These are phyloP conservation scores for Tilletia horrida DNA, from an alignment of 1,284 basidiomycete genomes.

Conservation along the genomic window DNA sequence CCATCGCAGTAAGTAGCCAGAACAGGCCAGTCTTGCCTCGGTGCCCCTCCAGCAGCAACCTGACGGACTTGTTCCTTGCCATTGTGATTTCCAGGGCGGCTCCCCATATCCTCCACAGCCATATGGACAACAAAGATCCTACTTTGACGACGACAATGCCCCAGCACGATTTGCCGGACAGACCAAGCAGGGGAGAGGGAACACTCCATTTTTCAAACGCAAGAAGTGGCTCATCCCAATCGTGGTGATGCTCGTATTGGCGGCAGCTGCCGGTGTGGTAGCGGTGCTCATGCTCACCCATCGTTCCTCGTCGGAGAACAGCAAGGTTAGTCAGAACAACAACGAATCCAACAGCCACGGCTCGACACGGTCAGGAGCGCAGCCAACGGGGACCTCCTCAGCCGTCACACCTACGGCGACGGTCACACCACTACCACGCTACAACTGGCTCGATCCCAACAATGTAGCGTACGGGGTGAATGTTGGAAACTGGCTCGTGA, in stretches of 20 bases:
- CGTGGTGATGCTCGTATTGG: neutral
- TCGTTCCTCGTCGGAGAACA: neutral
- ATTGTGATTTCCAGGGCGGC: too few relatives aligned
- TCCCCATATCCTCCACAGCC: too few relatives aligned
- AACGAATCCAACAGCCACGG: too few relatives aligned
- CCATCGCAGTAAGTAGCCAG: neutral
- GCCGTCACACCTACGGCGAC: constrained; percentile 19
- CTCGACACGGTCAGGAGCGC: too few relatives aligned
- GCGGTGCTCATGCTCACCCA: too few relatives aligned
- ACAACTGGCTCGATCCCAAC: constrained; percentile 48
- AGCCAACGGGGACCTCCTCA: neutral
- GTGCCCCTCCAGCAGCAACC: too few relatives aligned
- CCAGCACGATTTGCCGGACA: neutral
- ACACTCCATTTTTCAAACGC: neutral
- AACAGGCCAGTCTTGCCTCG: neutral
- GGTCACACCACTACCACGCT: constrained; percentile 41
- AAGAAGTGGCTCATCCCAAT: neutral
- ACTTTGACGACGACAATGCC: constrained; percentile 1
- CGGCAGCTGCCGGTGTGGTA: neutral
- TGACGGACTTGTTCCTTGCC: too few relatives aligned
- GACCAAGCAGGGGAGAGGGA: too few relatives aligned
- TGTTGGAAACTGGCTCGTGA: constrained; percentile 51
- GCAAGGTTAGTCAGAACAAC: neutral
- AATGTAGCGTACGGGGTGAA: constrained; percentile 49
- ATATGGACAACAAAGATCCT: neutral